Percentiles rank a stretch among this genome's conserved stretches.
These are phyloP conservation scores for Talaromyces sp. DNA, from an alignment of 2,329 filamentous ascomycete species.

Conservation along the genomic window DNA sequence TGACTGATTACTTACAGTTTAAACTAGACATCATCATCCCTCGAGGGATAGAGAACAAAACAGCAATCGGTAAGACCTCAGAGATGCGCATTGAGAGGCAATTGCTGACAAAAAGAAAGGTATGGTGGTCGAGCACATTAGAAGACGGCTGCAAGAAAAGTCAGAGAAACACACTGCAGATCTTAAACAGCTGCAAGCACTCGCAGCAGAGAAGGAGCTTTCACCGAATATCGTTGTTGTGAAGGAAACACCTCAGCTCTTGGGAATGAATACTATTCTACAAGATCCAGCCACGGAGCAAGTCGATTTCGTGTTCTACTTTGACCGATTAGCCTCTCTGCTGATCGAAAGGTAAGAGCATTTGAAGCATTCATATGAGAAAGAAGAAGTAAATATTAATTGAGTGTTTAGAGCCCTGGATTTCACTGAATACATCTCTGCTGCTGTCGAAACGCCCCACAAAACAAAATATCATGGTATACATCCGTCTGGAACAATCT, in stretches of 20 bases:
- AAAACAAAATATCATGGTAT: slow-evolving; percentile 68
- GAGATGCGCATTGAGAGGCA: not conserved
- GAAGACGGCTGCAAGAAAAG: slow-evolving; percentile 80
- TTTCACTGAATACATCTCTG: slow-evolving; percentile 64
- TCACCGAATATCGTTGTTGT: slow-evolving; percentile 72
- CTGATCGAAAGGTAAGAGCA: slow-evolving; percentile 63
- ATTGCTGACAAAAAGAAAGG: slow-evolving; percentile 42
- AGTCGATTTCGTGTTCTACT: slow-evolving; percentile 97
- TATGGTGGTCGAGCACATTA: slow-evolving; percentile 92
- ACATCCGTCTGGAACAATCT: slow-evolving; percentile 65
- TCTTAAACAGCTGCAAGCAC: slow-evolving; percentile 68
- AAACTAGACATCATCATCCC: slow-evolving; percentile 79
- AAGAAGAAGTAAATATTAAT: not conserved
- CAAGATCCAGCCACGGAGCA: slow-evolving; percentile 72
- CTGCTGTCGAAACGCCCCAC: slow-evolving; percentile 65
- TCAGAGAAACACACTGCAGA: slow-evolving; percentile 77
- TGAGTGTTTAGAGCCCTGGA: slow-evolving; percentile 61
- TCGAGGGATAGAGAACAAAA: slow-evolving; percentile 87
- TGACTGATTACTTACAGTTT: not conserved
- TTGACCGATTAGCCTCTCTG: slow-evolving; percentile 80
- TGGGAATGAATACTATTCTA: slow-evolving; percentile 85
- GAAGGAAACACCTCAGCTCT: slow-evolving; percentile 72
- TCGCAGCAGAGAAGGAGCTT: slow-evolving; percentile 66
- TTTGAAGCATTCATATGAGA: not conserved
- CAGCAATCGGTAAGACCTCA: slow-evolving; percentile 62